A percentile compares a stretch with the other conserved stretches of the same genome.
These are phyloP conservation scores for Spathaspora girioi DNA, from an alignment of 805 yeast species.

Conservation along the genomic window DNA sequence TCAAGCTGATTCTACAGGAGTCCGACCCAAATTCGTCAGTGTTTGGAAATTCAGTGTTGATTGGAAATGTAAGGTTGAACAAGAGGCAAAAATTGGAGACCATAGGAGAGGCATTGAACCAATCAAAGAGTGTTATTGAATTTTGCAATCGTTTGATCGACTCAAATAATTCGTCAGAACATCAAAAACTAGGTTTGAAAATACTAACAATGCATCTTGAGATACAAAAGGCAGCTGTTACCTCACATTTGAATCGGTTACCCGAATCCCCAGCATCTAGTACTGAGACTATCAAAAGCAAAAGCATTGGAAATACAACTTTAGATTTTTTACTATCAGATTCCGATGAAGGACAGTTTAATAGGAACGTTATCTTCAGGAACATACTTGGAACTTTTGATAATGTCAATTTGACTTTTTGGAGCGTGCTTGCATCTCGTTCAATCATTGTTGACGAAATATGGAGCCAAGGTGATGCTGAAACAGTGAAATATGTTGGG, in stretches of 20 bases:
- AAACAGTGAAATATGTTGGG: conserved; percentile 1
- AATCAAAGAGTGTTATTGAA: conserved; percentile 16
- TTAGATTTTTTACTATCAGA: conserved; percentile 7
- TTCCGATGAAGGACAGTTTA: conserved; percentile 3
- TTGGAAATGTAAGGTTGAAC: background rate
- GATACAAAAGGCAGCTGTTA: background rate
- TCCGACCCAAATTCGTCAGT: conserved; percentile 6
- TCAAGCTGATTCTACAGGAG: conserved; percentile 12
- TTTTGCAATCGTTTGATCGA: conserved; percentile 23
- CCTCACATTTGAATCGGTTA: background rate
- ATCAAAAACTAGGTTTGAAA: conserved; percentile 15
- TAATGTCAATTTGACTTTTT: conserved; percentile 15
- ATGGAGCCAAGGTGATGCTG: background rate
- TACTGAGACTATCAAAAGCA: background rate
- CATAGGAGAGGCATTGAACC: conserved; percentile 16
- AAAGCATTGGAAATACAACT: conserved; percentile 2
- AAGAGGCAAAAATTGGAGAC: conserved; percentile 26
- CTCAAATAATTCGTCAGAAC: conserved; percentile 8
- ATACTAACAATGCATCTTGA: conserved; percentile 16
- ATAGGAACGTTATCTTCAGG: conserved; percentile 11
- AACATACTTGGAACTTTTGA: conserved; percentile 18
- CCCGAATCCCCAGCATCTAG: background rate
- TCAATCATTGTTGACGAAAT: conserved; percentile 10
- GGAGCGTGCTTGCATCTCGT: conserved; percentile 21
- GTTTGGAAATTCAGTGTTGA: conserved; percentile 6